phyloP scores from a whole-genome alignment of 176 grass and related monocot genomes.

The Pharus latifolius region DNA sequence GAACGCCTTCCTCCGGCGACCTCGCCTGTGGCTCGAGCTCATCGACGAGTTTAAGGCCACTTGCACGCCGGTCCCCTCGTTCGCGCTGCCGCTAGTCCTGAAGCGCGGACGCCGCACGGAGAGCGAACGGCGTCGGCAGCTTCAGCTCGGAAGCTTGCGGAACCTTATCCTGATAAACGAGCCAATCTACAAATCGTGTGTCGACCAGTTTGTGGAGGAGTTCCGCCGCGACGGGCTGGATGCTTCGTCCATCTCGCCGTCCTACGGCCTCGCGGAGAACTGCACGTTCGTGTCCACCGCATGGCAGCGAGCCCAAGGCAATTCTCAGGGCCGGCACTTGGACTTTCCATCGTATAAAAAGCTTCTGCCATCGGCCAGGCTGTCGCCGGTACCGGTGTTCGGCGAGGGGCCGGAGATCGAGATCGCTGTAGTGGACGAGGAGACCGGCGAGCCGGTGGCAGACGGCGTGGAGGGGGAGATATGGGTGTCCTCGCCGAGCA shows the following conservation, averaged over 20 bases:
- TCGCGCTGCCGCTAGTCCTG: conserved; percentile 42
- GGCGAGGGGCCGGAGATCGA: conserved; percentile 19
- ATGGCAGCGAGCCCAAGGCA: too few species aligned
- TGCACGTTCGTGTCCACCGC: conserved; percentile 64
- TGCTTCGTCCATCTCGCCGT: conserved; percentile 25
- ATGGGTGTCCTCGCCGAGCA: conserved; percentile 60
- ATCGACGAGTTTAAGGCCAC: conserved; percentile 42
- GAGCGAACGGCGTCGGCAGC: neutral
- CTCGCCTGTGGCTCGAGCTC: conserved; percentile 52
- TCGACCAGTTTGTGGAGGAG: conserved; percentile 38
- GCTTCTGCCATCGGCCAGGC: conserved; percentile 45
- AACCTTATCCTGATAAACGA: conserved; percentile 65
- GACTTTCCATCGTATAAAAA: conserved; percentile 24
- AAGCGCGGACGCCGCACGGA: neutral
- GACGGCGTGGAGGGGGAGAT: conserved; percentile 56
- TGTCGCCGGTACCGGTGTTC: neutral
- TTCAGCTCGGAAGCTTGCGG: conserved; percentile 33
- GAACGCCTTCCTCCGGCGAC: conserved; percentile 19
- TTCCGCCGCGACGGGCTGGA: conserved; percentile 14
- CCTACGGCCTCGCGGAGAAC: conserved; percentile 55
- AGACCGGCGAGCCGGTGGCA: conserved; percentile 26
- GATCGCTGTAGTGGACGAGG: conserved; percentile 39
- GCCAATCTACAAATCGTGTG: conserved; percentile 28
- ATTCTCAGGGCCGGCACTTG: neutral
- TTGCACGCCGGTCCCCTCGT: conserved; percentile 50